Base-by-base conservation (phyloP, 495 filamentous ascomycete species). In the Hyphodiscus hymeniophilus region DNA sequence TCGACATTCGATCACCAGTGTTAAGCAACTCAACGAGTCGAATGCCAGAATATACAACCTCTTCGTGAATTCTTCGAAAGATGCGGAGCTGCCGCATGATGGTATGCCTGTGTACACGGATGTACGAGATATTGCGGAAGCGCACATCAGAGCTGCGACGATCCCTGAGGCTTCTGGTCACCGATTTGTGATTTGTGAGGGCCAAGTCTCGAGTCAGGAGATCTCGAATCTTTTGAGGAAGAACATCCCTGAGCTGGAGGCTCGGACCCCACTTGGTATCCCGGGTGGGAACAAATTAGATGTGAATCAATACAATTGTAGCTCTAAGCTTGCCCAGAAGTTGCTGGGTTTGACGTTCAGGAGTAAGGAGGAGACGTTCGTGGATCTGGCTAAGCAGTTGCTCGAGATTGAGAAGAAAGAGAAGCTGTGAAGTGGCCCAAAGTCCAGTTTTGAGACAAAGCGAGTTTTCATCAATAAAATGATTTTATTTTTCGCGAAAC, bases 291-390 rank as follows among this genome's bases (percentile, higher is more conserved):
- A 51, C 32, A 8, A 18, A 8, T 15, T 49, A 21, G 23, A 21
- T 17, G 11, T 15, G 18, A 48, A 48, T 45, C 38, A 38, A 28
- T 54, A 48, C 16, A 24, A 13, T 45, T 54, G 51, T 20, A 54
- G 51, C 33, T 38, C 28, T 40, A 39, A 16, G 15, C 35, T 42
- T 7, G 51, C 51, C 4, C n/a, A 54, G 35, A 48, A 40, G 26
- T 20, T 54, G 2, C 31, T 54, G 3, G 51, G 39, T 8, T 12
- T 48, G 17, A 44, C 7, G 16, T 54, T 54, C 12, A 38, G 38
- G 28, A 48, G 33, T 16, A 43, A 45, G 33, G 51, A 54, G 20
- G 51, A 54, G 17, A 54, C 51, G 7, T 54, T 54, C 24, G 51
- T 38, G 11, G 51, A 54, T n/a, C 35, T 54, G 45, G 51, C 35